Evolutionary conservation across 2,329 filamentous ascomycete species (phyloP), one percentile per base, ranked within the genome.

Genomic region (Beauveria scarabaeidicola): DNA sequence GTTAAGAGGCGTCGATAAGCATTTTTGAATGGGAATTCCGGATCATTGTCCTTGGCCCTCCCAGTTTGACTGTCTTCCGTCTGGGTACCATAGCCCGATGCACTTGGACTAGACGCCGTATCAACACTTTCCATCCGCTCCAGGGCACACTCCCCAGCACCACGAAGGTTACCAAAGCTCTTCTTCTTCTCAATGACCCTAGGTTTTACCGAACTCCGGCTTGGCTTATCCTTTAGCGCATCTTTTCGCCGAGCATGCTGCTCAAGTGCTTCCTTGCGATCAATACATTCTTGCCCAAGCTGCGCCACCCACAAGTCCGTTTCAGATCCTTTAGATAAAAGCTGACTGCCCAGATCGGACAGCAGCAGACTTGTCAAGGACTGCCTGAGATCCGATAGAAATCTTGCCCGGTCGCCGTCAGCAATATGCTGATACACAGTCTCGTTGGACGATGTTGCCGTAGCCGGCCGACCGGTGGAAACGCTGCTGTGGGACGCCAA

Each of bases 281-380:
- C 82, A 56, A 86, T 84, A 68, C 84, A 87, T 64, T 87, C 77
- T 65, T 87, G 82, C 3, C 85, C 84, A 7, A 91, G 72, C 15
- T 83, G 82, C 56, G 83, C 79, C 65, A 97, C 94, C 88, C 93
- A 97, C 3, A 80, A 80, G 70, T 97, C 94, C 0, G 93, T 97
- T 75, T 99, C 94, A 46, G 91, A 96, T 3, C 94, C 94, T 54
- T 83, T 84, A n/a, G 86, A 85, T 72, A 95, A 94, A 1, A 97
- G 87, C 32, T 90, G 83, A 44, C 87, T 91, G 6, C 92, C 91
- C 4, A 97, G 79, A 70, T 99, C 94, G 53, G 93, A 97, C 27
- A 97, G 76, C 2, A 97, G 75, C 19, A 99, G 78, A 64, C 91
- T 92, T 1, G 88, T 93, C 43, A 97, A 75, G 0, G 86, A 89